Evolutionary conservation across 2,329 filamentous ascomycete species (phyloP), one percentile per base, ranked within the genome.

Genomic region (Colletotrichum falcatum): DNA sequence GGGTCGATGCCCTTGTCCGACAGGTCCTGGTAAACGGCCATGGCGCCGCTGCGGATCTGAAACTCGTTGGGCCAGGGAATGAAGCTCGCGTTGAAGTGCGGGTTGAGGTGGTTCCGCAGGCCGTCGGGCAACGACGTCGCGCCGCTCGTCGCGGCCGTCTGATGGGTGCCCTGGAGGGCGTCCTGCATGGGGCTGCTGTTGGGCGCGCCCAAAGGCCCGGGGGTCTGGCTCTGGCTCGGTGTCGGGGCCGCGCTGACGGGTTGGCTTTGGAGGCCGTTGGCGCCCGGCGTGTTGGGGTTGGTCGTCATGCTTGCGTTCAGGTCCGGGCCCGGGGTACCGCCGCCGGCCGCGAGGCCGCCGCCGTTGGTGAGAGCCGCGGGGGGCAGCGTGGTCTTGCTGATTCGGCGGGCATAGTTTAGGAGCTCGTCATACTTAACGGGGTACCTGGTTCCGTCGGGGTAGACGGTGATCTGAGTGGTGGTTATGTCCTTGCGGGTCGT

Each of bases 321-420:
- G 11, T 76, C 74, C 1, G 73, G 68, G 4, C 35, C 70, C 2
- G 61, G 63, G 3, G 63, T 63, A 39, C 48, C 59, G 35, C 30
- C 63, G 33, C 56, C 55, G 4, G 44, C 46, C 16, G 78, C 69
- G 26, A 78, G 75, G 18, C 81, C 65, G 26, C 81, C 65, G 28
- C 80, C 78, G 72, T 85, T 84, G 16, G 83, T 79, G 59, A 84
- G 83, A 56, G 83, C 82, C 0, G 88, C 88, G 0, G 91, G 91
- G 0, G 94, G 93, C 16, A 94, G 86, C 0, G 94, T 95, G 73
- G 91, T 94, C 78, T 91, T 92, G 79, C 91, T 92, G 77, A 97
- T 96, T 73, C 91, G 90, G 53, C 91, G 91, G 28, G 93, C 94
- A 78, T 94, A 96, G 72, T 85, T 87, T 28, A 97, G 89, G 0